Base-by-base conservation (phyloP, 106 monocot genomes). In the Allium cepa region DNA sequence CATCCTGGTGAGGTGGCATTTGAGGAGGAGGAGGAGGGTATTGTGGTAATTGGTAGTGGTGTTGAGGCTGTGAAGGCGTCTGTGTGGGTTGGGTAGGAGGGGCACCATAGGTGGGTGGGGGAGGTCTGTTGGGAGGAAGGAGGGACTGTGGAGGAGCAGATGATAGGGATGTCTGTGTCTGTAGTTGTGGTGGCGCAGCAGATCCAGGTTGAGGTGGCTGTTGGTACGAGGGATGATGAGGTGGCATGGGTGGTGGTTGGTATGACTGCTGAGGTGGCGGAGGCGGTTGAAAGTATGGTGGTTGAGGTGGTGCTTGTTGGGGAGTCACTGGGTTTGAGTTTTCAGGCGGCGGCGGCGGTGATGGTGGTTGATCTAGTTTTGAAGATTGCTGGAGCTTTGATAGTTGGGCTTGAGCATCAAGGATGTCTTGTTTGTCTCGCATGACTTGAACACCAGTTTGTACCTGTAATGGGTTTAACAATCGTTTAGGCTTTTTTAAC, bases 351-450 rank as follows among this genome's bases (percentile, higher is more conserved):
- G 71, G 17, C 17, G 18, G 58, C 14, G 60, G 26, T 46, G 18
- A 47, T 49, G 58, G 74, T 12, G 60, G 26, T 8, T 64, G 73
- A 17, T 72, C 79, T 46, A 71, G 73, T 62, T 60, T 70, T 26
- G 71, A 48, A 26, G 70, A 64, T 28, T 7, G 55, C 74, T 88
- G 80, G 17, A 86, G 53, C 61, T 91, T 88, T 71, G 79, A 27
- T 18, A 82, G 79, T 47, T 96, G 83, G 8, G 76, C 46, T 58
- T 91, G 88, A 68, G 91, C 58, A 63, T 96, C 95, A 14, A 73
- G 56, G 15, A 86, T 82, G 58, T 88, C 86, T 66, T 92, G 88
- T 57, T 86, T 96, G 73, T 86, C 88, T 13, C 85, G 86, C 12
- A 96, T 51, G 60, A 84, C 72, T 62, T 96, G 95, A 46, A 91